Evolutionary conservation across 2,329 filamentous ascomycete species (phyloP).

Genomic region (Aspergillus sp.): DNA sequence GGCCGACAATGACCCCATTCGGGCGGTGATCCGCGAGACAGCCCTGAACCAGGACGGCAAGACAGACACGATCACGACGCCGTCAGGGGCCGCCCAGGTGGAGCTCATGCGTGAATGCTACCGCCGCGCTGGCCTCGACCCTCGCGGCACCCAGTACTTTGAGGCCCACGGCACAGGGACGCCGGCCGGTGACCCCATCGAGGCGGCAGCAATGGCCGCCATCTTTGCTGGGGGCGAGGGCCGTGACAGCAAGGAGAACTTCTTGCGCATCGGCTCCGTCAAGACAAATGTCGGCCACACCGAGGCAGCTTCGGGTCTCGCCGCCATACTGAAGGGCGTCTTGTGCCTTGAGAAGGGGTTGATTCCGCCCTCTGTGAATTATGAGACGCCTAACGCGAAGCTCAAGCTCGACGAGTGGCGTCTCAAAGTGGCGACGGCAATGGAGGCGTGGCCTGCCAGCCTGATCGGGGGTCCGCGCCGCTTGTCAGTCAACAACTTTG

Average conservation of each 20-base stretch:
- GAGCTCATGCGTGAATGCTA: constrained; percentile 35
- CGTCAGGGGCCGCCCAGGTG: constrained; percentile 47
- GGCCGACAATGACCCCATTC: neutral
- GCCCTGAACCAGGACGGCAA: constrained; percentile 57
- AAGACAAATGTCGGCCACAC: constrained; percentile 25
- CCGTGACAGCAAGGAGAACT: neutral
- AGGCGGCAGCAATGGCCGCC: constrained; percentile 48
- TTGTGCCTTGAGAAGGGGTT: constrained; percentile 7
- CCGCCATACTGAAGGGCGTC: constrained; percentile 14
- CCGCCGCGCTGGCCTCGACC: constrained; percentile 28
- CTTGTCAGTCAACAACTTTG: constrained; percentile 4
- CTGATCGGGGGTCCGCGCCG: neutral
- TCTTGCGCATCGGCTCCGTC: constrained; percentile 21
- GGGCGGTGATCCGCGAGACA: constrained; percentile 43
- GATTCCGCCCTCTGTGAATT: constrained; percentile 16
- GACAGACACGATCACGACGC: constrained; percentile 56
- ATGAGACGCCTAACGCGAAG: constrained; percentile 1
- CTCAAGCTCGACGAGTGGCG: too few species aligned
- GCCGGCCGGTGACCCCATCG: constrained; percentile 54
- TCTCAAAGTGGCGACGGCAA: too few species aligned
- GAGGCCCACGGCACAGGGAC: constrained; percentile 58
- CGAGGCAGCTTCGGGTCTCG: constrained; percentile 30
- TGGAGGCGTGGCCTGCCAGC: too few species aligned
- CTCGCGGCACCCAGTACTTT: constrained; percentile 22
- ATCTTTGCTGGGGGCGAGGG: too few species aligned